These are phyloP conservation scores for Acacia melanoxylon DNA, from an alignment of 306 rosid species.

Conservation along the genomic window DNA sequence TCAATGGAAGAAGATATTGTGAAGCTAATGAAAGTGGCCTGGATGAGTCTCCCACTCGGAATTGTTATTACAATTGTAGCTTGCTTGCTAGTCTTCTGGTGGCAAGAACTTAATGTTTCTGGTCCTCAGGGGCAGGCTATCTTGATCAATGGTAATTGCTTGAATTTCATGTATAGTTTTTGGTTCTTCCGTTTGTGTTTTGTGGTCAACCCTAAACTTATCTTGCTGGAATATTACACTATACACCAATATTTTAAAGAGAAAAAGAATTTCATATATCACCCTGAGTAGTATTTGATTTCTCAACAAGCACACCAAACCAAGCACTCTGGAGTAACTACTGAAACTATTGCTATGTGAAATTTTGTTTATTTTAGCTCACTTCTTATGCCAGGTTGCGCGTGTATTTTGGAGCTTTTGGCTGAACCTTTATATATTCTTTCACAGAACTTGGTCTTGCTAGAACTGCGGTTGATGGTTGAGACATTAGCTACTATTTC, in stretches of 20 bases:
- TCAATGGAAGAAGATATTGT: conserved; percentile 64
- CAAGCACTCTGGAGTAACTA: conserved; percentile 18
- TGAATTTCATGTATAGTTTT: neutral
- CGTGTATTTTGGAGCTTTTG: conserved; percentile 90
- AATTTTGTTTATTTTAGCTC: conserved; percentile 15
- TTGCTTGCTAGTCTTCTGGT: conserved; percentile 73
- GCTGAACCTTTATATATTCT: conserved; percentile 92
- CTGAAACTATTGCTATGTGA: conserved; percentile 13
- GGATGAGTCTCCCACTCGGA: conserved; percentile 89
- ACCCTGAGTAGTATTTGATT: neutral
- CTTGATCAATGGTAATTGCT: conserved; percentile 77
- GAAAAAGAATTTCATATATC: neutral
- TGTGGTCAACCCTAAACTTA: neutral
- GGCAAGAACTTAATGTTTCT: conserved; percentile 61
- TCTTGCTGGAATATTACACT: neutral
- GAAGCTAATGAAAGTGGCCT: conserved; percentile 84
- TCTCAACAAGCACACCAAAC: neutral
- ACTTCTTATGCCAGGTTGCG: conserved; percentile 65
- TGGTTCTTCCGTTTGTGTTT: neutral
- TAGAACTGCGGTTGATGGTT: conserved; percentile 69
- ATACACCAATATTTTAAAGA: neutral
- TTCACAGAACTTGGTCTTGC: conserved; percentile 86
- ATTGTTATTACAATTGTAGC: conserved; percentile 62
- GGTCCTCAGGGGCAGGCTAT: conserved; percentile 82
- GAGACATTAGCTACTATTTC: conserved; percentile 83